phyloP scores from a whole-genome alignment of 2,329 filamentous ascomycete species.

The Chaetomiaceae sp. region DNA sequence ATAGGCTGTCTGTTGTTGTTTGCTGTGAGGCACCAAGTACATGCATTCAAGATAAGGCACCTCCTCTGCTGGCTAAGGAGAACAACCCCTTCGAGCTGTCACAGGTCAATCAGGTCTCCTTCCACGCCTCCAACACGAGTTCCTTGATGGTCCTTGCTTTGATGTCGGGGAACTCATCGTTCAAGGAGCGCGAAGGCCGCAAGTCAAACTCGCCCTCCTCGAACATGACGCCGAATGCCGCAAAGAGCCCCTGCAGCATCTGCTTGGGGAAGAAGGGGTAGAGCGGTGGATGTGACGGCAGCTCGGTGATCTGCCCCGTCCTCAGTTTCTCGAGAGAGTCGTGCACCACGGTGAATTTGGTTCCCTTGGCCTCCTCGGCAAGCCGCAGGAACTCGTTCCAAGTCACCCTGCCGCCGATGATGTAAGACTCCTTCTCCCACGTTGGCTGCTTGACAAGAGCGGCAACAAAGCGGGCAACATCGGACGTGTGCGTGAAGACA shows the following conservation, averaged over 20 bases:
- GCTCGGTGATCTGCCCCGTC: conserved; percentile 32
- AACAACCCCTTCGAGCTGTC: too few species aligned
- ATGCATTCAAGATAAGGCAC: too few species aligned
- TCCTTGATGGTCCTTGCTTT: conserved; percentile 27
- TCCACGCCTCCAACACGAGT: conserved; percentile 22
- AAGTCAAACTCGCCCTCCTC: conserved; percentile 22
- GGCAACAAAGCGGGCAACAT: conserved; percentile 44
- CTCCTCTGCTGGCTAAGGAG: too few species aligned
- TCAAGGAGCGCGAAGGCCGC: conserved; percentile 19
- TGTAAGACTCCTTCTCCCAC: conserved; percentile 38
- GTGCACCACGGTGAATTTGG: conserved; percentile 33
- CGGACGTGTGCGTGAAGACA: conserved; percentile 44
- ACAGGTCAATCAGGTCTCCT: not conserved
- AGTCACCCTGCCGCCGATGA: conserved; percentile 39
- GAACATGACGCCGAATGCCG: conserved; percentile 25
- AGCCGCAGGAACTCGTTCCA: conserved; percentile 41
- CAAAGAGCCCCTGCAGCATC: conserved; percentile 23
- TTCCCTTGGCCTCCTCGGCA: conserved; percentile 37
- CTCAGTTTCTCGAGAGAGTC: conserved; percentile 32
- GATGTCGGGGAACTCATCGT: conserved; percentile 30
- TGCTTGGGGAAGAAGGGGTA: conserved; percentile 28
- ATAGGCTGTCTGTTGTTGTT: too few species aligned
- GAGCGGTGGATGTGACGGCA: conserved; percentile 24
- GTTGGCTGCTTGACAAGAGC: conserved; percentile 36
- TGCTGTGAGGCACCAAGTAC: too few species aligned